Percentiles rank a stretch among this genome's conserved stretches.
phyloP scores from a whole-genome alignment of 345 rosid species.

The Moricandia arvensis region DNA sequence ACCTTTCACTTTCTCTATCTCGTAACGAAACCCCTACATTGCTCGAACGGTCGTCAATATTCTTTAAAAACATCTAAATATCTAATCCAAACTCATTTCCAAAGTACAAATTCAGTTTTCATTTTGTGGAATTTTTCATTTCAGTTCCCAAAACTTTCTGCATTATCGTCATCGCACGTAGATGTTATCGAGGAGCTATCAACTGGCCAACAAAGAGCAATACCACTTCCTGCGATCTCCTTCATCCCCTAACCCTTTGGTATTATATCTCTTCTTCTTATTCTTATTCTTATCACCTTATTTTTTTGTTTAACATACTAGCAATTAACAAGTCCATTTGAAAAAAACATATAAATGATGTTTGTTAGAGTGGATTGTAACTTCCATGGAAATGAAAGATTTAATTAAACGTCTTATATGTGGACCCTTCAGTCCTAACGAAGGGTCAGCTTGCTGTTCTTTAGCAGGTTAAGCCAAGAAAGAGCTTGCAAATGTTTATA shows the following conservation, averaged over 20 bases:
- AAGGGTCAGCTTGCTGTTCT: constrained; percentile 30
- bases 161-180: constrained; percentile 18
- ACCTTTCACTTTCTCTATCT: constrained; percentile 36
- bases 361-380: neutral
- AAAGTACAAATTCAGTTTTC: neutral
- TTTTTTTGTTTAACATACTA: neutral
- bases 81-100: constrained; percentile 26
- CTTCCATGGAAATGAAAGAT: neutral
- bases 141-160: neutral
- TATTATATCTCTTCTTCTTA: neutral
- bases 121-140: neutral
- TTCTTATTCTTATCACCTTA: neutral
- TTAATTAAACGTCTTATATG: neutral
- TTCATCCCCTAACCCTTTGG: neutral
- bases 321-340: no score
- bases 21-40: constrained; percentile 1
- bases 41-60: constrained; percentile 33
- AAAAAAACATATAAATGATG: neutral
- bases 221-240: neutral
- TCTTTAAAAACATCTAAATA: constrained; percentile 23
- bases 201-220: constrained; percentile 2
- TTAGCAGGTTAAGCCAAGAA: constrained; percentile 9
- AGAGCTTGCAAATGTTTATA: neutral
- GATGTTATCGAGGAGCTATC: constrained; percentile 29
- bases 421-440: constrained; percentile 8